phyloP scores from a whole-genome alignment of 768 basidiomycete genomes.

The Suillus tomentosus region DNA sequence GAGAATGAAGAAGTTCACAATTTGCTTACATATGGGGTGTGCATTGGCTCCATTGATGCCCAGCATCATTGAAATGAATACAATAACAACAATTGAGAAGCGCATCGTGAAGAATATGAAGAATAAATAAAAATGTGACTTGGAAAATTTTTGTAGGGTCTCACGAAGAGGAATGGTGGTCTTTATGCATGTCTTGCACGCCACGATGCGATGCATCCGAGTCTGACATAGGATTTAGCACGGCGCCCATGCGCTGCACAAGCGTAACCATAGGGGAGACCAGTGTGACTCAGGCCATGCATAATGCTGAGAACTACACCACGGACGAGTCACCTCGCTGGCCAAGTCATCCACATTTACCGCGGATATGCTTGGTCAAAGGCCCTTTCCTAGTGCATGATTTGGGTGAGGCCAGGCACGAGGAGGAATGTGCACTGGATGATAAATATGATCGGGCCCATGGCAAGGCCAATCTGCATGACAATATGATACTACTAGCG shows the following conservation, averaged over 20 bases:
- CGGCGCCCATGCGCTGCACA: neutral
- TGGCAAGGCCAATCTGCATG: neutral
- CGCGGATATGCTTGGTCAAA: neutral
- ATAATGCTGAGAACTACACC: neutral
- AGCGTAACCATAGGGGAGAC: neutral
- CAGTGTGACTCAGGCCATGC: neutral
- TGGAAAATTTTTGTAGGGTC: neutral
- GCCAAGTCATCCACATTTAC: neutral
- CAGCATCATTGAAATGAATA: neutral
- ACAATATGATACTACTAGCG: neutral
- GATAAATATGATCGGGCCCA: neutral
- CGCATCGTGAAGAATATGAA: neutral
- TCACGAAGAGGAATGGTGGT: neutral
- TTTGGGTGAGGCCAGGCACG: neutral
- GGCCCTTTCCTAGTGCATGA: neutral
- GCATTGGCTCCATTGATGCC: neutral
- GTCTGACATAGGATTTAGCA: neutral
- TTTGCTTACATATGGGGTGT: neutral
- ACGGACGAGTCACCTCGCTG: neutral
- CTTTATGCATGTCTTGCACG: neutral
- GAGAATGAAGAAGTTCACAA: neutral
- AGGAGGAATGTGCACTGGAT: neutral
- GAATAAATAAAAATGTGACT: neutral
- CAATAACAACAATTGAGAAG: neutral
- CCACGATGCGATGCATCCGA: neutral